Evolutionary conservation across 495 filamentous ascomycete genomes (phyloP).

Genomic region (Penicillium desertorum): DNA sequence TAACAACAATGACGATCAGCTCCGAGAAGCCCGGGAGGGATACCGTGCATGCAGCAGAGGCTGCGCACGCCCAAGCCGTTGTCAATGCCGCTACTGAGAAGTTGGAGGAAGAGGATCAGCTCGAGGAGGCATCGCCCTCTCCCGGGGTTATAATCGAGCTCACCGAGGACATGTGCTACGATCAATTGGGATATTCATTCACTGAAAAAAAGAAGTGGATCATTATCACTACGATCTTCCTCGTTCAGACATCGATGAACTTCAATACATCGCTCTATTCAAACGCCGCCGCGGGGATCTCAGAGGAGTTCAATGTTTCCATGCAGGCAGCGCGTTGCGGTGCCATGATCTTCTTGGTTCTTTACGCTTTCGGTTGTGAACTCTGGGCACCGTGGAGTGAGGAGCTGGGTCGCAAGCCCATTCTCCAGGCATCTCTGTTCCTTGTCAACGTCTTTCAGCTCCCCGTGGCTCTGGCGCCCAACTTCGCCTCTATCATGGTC

Average conservation of each 20-base stretch:
- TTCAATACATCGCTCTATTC: constrained; percentile 59
- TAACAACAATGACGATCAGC: constrained; percentile 19
- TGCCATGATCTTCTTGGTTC: constrained; percentile 58
- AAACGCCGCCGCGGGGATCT: constrained; percentile 51
- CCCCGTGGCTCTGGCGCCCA: constrained; percentile 52
- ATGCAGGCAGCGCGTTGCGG: constrained; percentile 53
- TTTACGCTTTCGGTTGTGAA: constrained; percentile 66
- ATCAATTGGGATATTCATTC: constrained; percentile 56
- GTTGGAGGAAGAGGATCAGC: constrained; percentile 21
- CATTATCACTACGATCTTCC: constrained; percentile 60
- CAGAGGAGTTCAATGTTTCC: constrained; percentile 48
- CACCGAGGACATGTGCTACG: constrained; percentile 58
- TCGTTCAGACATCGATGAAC: constrained; percentile 59
- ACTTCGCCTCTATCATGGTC: constrained; percentile 56
- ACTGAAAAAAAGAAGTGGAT: constrained; percentile 55
- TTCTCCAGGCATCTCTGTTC: constrained; percentile 55
- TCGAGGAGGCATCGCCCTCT: constrained; percentile 25
- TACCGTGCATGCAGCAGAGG: constrained; percentile 35
- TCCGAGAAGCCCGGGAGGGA: constrained; percentile 29
- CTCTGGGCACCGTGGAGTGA: constrained; percentile 69
- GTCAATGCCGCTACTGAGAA: constrained; percentile 32
- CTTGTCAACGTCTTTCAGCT: constrained; percentile 62
- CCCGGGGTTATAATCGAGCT: constrained; percentile 43
- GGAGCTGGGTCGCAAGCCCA: constrained; percentile 57
- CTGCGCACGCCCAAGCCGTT: constrained; percentile 34